Evolutionary conservation across 768 basidiomycete genomes (phyloP), one percentile per base, ranked within the genome.

Genomic region (Pleurotus djamor): DNA sequence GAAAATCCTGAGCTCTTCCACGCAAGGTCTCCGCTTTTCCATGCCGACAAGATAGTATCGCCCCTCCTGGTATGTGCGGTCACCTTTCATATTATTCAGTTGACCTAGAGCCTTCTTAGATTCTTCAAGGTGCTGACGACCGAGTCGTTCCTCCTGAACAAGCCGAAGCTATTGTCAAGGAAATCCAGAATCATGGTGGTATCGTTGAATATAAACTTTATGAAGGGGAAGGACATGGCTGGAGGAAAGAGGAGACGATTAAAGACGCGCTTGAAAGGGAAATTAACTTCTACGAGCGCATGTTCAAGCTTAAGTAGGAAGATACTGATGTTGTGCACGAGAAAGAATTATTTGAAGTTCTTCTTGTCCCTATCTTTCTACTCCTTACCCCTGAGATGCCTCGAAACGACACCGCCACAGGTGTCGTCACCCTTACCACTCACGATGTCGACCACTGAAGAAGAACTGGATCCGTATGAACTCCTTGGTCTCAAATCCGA

Each of bases 401-500:
- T 28, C 21, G 21, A 28, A 28, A 28, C 21, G 21, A 28, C 21
- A 28, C 21, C 21, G 21, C 21, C 21, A 28, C 21, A 28, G 21
- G 21, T 28, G 21, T 28, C 21, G 21, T 33, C 33, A 56, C 34
- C 59, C n/a, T 35, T 3, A 37, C 2, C 37, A 47, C 48, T 49
- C 47, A 57, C 36, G 34, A 70, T 69, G 69, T 66, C 57, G n/a
- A 64, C 63, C 47, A 65, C 73, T 32, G 86, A 83, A n/a, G 81
- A 85, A 36, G 88, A 90, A 58, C 70, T 76, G 32, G 86, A 88
- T 65, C 84, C 92, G 0, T 94, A 94, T 68, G 88, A 92, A 55
- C 75, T 92, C 0, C 75, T 94, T 1, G 81, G 77, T 2, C 63
- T 93, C 34, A 75, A 76, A 5, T 65, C 77, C 43, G 89, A 91